Conservation (phyloP, 805 yeast genomes). For the Zygoascus flipseniorum region DNA sequence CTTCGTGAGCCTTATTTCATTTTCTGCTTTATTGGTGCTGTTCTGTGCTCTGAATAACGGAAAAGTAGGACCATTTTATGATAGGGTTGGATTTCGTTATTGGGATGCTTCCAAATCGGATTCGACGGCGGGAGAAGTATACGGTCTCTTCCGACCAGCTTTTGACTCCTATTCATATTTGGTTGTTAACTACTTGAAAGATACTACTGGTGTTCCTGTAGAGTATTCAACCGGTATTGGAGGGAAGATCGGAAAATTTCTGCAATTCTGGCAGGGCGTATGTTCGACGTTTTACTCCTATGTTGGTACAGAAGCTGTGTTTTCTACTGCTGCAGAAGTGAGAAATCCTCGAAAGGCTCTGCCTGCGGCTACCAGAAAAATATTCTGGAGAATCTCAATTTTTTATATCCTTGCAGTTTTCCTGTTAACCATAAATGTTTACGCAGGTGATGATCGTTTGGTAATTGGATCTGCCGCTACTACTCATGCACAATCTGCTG, state of each 20-base stretch:
- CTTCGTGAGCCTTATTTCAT: conserved; percentile 44
- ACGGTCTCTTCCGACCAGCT: conserved; percentile 62
- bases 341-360: conserved; percentile 67
- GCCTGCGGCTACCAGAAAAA: conserved; percentile 68
- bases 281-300: conserved; percentile 65
- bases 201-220: conserved; percentile 45
- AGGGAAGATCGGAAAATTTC: conserved; percentile 43
- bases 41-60: conserved; percentile 63
- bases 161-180: conserved; percentile 5
- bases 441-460: conserved; percentile 58
- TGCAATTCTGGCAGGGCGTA: conserved; percentile 45
- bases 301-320: conserved; percentile 75
- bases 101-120: conserved; percentile 55
- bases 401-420: conserved; percentile 62
- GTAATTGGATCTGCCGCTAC: conserved; percentile 15
- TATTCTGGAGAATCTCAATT: conserved; percentile 60
- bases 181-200: neutral
- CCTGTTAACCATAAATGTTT: conserved; percentile 61
- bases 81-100: conserved; percentile 54
- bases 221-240: conserved; percentile 4
- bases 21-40: conserved; percentile 42
- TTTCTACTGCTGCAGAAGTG: conserved; percentile 83
- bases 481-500: neutral
- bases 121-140: conserved; percentile 38
- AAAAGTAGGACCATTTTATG: conserved; percentile 37